These are phyloP conservation scores for Wickerhamomyces xylosicus DNA, from an alignment of 805 yeast genomes.

Conservation along the genomic window DNA sequence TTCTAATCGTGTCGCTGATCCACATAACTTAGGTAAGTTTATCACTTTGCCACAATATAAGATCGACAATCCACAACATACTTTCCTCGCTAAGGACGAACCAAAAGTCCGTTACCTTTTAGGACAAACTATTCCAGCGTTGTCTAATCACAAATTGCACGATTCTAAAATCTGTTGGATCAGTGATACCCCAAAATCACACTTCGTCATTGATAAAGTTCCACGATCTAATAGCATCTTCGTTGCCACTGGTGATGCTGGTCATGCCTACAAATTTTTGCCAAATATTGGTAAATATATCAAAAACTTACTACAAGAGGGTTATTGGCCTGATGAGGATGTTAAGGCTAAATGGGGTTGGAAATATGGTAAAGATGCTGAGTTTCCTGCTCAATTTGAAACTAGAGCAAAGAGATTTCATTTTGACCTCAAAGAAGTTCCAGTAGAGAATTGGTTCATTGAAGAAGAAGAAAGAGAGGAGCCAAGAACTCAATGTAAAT, in stretches of 20 bases:
- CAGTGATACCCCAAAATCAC: slow-evolving; percentile 29
- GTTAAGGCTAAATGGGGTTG: slow-evolving; percentile 22
- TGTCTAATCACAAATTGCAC: slow-evolving; percentile 23
- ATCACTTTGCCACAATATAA: slow-evolving; percentile 27
- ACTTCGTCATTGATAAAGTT: slow-evolving; percentile 29
- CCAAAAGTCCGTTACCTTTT: slow-evolving; percentile 20
- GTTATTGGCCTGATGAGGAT: slow-evolving; percentile 13
- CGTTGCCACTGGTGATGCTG: slow-evolving; percentile 40
- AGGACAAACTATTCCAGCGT: slow-evolving; percentile 27
- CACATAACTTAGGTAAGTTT: slow-evolving; percentile 7
- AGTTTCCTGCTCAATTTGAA: slow-evolving; percentile 9
- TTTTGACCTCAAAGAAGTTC: slow-evolving; percentile 8
- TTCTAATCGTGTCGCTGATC: slow-evolving; percentile 14
- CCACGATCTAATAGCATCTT: slow-evolving; percentile 23
- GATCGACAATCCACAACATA: slow-evolving; percentile 19
- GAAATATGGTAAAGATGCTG: slow-evolving; percentile 13
- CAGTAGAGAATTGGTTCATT: not conserved
- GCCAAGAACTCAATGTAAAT: too few relatives aligned
- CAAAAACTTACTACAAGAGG: slow-evolving; percentile 21
- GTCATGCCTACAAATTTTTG: slow-evolving; percentile 36
- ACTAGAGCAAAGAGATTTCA: slow-evolving; percentile 12
- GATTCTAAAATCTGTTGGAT: slow-evolving; percentile 32
- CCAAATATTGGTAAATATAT: slow-evolving; percentile 38
- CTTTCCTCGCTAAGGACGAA: slow-evolving; percentile 24
- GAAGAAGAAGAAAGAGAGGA: not conserved